Evolutionary conservation across 176 grass and related monocot genomes (phyloP).

Genomic region (Ampelocalamus luodianensis): DNA sequence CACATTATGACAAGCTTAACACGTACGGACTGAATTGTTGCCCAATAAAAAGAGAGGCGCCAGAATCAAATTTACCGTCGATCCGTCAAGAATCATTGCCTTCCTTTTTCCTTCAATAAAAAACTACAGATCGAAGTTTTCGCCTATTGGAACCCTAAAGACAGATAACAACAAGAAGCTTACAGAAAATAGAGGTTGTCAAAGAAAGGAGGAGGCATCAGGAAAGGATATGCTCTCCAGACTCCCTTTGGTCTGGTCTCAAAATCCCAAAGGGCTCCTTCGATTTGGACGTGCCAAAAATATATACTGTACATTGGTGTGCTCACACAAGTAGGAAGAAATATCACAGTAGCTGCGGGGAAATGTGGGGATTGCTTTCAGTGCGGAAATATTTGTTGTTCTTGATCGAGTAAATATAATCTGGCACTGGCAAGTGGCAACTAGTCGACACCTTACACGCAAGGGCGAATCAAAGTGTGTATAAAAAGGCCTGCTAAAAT

Average conservation of each 20-base stretch:
- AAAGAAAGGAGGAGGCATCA: not conserved
- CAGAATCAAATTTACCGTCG: not conserved
- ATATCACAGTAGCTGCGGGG: not conserved
- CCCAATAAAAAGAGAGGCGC: not conserved
- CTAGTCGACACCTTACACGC: not conserved
- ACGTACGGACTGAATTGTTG: not conserved
- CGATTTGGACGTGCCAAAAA: not conserved
- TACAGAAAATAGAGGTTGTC: not conserved
- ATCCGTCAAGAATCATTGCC: not conserved
- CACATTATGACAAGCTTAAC: not conserved
- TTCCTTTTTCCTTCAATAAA: no score
- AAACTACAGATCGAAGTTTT: not conserved
- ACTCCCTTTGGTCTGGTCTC: not conserved
- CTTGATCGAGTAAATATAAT: not conserved
- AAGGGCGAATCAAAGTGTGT: not conserved
- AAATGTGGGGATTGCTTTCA: not conserved
- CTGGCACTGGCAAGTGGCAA: not conserved
- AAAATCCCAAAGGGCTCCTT: not conserved
- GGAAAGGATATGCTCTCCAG: not conserved
- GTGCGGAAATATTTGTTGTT: not conserved
- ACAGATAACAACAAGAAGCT: not conserved
- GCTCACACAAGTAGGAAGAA: not conserved
- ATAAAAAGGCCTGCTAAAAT: no score
- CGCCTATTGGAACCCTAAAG: not conserved
- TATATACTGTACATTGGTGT: no score